phyloP scores from a whole-genome alignment of 2,329 filamentous ascomycete genomes.

The Purpureocillium lavendulum region DNA sequence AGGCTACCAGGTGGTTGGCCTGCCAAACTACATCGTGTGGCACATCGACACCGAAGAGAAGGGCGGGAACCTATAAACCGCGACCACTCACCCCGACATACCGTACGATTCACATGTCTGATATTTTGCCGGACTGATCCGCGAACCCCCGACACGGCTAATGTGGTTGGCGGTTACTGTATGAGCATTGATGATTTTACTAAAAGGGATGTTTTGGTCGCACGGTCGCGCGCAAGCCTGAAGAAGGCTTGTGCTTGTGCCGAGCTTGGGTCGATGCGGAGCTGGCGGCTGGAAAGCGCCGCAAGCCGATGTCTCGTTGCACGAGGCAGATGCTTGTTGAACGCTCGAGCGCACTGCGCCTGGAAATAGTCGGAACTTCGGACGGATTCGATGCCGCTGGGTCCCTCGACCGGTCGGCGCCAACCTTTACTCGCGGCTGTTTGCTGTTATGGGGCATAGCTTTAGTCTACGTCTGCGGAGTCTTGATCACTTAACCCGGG shows the following conservation, averaged over 20 bases:
- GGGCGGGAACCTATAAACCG: constrained; percentile 59
- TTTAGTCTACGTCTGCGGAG: constrained; percentile 1
- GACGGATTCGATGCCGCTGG: no score
- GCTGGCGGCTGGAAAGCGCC: no score
- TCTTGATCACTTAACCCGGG: background rate
- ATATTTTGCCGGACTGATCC: constrained; percentile 12
- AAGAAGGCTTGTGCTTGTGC: no score
- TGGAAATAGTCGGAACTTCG: no score
- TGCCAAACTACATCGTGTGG: constrained; percentile 98
- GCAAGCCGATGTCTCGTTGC: no score
- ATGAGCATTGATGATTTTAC: constrained; percentile 18
- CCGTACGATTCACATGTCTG: constrained; percentile 12
- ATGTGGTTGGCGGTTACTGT: constrained; percentile 10
- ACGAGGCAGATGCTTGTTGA: no score
- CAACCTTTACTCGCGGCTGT: background rate
- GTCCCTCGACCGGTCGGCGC: background rate
- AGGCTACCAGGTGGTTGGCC: constrained; percentile 82
- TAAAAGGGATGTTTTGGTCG: constrained; percentile 1
- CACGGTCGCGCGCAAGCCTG: background rate
- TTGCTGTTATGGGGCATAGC: background rate
- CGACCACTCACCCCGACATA: constrained; percentile 1
- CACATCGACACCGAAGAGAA: constrained; percentile 97
- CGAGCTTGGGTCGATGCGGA: no score
- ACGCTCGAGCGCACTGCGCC: no score
- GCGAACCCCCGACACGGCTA: constrained; percentile 9